A percentile compares a stretch with the other conserved stretches of the same genome.
Conservation (phyloP, 2,329 filamentous ascomycete genomes). For the Anisogramma anomala region DNA sequence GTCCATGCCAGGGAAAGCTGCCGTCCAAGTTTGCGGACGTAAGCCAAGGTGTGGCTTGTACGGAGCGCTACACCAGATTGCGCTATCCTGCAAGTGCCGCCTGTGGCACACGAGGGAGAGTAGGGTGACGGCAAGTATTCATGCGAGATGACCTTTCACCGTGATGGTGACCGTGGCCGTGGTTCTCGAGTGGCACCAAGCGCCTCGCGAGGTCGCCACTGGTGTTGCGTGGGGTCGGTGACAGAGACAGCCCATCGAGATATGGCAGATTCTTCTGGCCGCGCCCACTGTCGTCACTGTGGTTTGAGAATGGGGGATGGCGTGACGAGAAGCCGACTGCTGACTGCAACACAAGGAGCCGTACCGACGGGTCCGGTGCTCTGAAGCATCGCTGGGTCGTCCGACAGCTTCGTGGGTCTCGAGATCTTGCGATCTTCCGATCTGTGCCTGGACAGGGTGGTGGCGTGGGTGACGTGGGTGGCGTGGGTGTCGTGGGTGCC, state of each 20-base stretch:
- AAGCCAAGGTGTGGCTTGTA: slow-evolving; percentile 8
- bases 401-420: not conserved
- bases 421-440: too few species aligned
- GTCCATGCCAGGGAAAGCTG: slow-evolving; percentile 1
- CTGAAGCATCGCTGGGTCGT: not conserved
- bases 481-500: not conserved
- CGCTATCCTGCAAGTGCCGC: slow-evolving; percentile 7
- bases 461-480: too few species aligned
- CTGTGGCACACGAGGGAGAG: not conserved
- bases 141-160: not conserved
- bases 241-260: not conserved
- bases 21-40: slow-evolving; percentile 9
- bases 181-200: slow-evolving; percentile 4
- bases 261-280: too few species aligned
- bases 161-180: slow-evolving; percentile 6
- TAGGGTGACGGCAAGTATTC: not conserved
- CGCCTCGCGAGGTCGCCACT: not conserved
- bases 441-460: too few species aligned
- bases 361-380: slow-evolving; percentile 7
- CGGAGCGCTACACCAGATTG: slow-evolving; percentile 5
- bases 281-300: too few species aligned
- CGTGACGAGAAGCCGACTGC: too few species aligned
- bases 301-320: too few species aligned
- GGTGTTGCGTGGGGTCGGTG: not conserved
- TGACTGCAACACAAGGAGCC: slow-evolving; percentile 1